These are phyloP conservation scores for Hanseniaspora uvarum DNA, from an alignment of 1,139 yeast genomes.

Conservation along the genomic window DNA sequence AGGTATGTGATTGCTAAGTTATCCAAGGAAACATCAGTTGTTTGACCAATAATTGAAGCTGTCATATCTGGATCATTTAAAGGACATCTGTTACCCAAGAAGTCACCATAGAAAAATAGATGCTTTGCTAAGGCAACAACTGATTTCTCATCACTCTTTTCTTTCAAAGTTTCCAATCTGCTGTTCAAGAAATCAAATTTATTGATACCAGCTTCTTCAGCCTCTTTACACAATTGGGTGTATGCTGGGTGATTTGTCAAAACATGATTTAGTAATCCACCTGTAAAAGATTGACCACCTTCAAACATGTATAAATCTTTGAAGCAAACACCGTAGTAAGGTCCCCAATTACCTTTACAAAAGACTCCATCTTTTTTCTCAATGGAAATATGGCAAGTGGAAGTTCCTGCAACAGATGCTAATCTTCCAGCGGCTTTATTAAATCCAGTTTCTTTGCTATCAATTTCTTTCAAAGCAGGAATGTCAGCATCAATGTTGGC, in stretches of 20 bases:
- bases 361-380: conserved; percentile 70
- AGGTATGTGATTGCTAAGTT: conserved; percentile 77
- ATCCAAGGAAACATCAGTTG: conserved; percentile 79
- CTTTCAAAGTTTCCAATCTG: conserved; percentile 57
- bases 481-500: conserved; percentile 50
- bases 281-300: conserved; percentile 97
- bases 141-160: conserved; percentile 49
- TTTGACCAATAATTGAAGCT: conserved; percentile 85
- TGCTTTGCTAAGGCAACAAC: conserved; percentile 75
- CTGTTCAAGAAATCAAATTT: conserved; percentile 76
- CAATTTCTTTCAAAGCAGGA: conserved; percentile 37
- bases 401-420: conserved; percentile 97
- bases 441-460: conserved; percentile 38
- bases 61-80: conserved; percentile 89
- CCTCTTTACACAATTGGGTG: conserved; percentile 50
- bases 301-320: conserved; percentile 93
- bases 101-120: conserved; percentile 86
- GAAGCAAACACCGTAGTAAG: conserved; percentile 84
- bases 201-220: conserved; percentile 57
- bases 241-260: conserved; percentile 82
- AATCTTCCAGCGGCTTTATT: conserved; percentile 67
- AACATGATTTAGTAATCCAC: conserved; percentile 87
- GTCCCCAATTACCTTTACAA: conserved; percentile 98
- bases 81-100: conserved; percentile 94
- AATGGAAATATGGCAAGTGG: conserved; percentile 90